Evolutionary conservation across 2,329 filamentous ascomycete species (phyloP).

Genomic region (Furcasterigmium furcatum): DNA sequence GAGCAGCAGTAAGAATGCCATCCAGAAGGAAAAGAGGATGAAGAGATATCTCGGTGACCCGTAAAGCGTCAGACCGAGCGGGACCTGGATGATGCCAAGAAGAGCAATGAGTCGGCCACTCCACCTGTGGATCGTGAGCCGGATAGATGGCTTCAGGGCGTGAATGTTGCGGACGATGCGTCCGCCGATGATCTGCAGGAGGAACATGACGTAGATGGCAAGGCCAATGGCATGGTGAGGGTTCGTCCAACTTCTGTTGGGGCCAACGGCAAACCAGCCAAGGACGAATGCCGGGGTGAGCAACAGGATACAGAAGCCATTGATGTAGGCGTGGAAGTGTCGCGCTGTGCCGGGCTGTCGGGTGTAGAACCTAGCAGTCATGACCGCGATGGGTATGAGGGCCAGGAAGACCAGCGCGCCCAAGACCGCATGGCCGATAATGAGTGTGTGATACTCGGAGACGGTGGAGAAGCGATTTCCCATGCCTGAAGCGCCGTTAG

Average conservation of each 20-base stretch:
- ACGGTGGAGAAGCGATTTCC: constrained; percentile 72
- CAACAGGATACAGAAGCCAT: constrained; percentile 65
- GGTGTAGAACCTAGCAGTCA: constrained; percentile 69
- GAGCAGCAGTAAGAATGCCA: constrained; percentile 64
- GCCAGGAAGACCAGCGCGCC: constrained; percentile 72
- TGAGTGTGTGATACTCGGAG: constrained; percentile 65
- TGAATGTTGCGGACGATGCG: constrained; percentile 55
- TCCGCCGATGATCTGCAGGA: constrained; percentile 69
- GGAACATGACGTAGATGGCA: constrained; percentile 70
- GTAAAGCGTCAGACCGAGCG: constrained; percentile 86
- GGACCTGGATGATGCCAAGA: constrained; percentile 81
- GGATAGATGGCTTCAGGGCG: constrained; percentile 37
- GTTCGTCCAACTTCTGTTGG: constrained; percentile 68
- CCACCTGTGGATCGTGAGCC: constrained; percentile 80
- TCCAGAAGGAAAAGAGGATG: constrained; percentile 79
- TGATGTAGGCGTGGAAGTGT: constrained; percentile 70
- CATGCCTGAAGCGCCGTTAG: constrained; percentile 58
- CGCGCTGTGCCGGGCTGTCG: constrained; percentile 58
- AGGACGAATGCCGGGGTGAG: constrained; percentile 70
- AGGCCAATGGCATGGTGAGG: constrained; percentile 83
- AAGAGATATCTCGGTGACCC: constrained; percentile 85
- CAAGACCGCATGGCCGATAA: constrained; percentile 69
- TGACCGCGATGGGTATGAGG: constrained; percentile 70
- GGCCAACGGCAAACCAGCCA: constrained; percentile 76
- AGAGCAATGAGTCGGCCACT: constrained; percentile 73